A percentile compares a stretch with the other conserved stretches of the same genome.
phyloP scores from a whole-genome alignment of 345 rosid genomes.

The Kandelia obovata region DNA sequence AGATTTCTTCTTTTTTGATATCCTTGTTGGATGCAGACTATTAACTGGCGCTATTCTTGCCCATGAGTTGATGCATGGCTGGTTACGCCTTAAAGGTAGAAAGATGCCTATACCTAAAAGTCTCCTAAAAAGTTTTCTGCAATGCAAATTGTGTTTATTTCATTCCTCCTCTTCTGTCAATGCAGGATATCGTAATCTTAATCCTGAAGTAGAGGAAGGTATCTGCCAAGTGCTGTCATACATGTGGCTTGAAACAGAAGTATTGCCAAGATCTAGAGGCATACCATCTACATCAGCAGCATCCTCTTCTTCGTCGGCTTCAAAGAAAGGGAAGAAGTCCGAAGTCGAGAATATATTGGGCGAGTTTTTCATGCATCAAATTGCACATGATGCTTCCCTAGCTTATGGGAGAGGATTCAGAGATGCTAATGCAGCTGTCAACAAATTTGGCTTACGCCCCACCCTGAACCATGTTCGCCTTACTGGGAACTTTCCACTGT shows the following conservation, averaged over 20 bases:
- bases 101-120: not conserved
- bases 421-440: slow-evolving; percentile 76
- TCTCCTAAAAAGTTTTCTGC: not conserved
- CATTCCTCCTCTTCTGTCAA: not conserved
- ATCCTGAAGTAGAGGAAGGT: slow-evolving; percentile 93
- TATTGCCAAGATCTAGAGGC: slow-evolving; percentile 49
- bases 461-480: slow-evolving; percentile 68
- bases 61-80: slow-evolving; percentile 92
- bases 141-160: not conserved
- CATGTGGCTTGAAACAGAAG: slow-evolving; percentile 99
- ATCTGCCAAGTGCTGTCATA: slow-evolving; percentile 86
- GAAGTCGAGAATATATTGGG: slow-evolving; percentile 71
- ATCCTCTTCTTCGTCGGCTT: slow-evolving; percentile 40
- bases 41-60: slow-evolving; percentile 95
- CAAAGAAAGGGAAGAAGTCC: slow-evolving; percentile 76
- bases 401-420: slow-evolving; percentile 85
- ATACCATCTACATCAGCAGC: slow-evolving; percentile 54
- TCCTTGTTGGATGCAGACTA: slow-evolving; percentile 44
- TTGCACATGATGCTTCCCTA: slow-evolving; percentile 76
- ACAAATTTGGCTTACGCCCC: slow-evolving; percentile 60
- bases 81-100: slow-evolving; percentile 87
- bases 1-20: not conserved
- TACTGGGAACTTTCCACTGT: slow-evolving; percentile 69
- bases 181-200: slow-evolving; percentile 76
- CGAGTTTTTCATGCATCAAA: slow-evolving; percentile 82